Evolutionary conservation across 345 rosid genomes (phyloP), one percentile per base, ranked within the genome.

Genomic region (Limnanthes douglasii): DNA sequence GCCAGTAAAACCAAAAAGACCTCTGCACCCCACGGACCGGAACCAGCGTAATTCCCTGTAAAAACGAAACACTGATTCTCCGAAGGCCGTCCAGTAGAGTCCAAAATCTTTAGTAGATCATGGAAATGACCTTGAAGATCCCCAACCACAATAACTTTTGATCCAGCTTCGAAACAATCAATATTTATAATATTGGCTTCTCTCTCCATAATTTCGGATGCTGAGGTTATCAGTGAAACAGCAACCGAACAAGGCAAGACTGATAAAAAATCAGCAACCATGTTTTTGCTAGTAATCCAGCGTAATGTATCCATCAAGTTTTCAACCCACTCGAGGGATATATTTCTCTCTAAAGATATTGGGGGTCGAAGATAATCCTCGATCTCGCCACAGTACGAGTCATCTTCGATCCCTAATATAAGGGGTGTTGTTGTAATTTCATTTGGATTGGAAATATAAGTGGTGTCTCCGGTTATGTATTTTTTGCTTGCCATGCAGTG

Each of bases 1-100:
- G 70, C 74, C 64, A 68, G 45, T 42, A 68, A 57, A 28, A 56
- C 47, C 45, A 60, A 43, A 45, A 68, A 45, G 31, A 59, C 59
- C 44, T 68, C 70, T 23, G 63, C 26, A 45, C 70, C 52, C 58
- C 67, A 68, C 6, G 61, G 42, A 21, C 70, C 61, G 22, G 51
- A 53, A 46, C 57, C 66, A 31, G 63, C 47, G 42, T 59, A 63
- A 24, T 60, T 60, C 41, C 67, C 74, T 4, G 44, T 62, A 48
- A 59, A 62, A 20, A 68, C 55, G 31, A 62, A 58, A 11, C 27
- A 22, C 32, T 51, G 41, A 17, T 46, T 40, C 18, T 52, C 50
- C 25, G 70, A 59, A 20, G 74, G 74, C 25, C 57, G 54, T 15
- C 70, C 74, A 44, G 66, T 43, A 26, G 33, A 45, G 26, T 63